These are phyloP conservation scores for Trifolium dubium DNA, from an alignment of 306 rosid species.

Conservation along the genomic window DNA sequence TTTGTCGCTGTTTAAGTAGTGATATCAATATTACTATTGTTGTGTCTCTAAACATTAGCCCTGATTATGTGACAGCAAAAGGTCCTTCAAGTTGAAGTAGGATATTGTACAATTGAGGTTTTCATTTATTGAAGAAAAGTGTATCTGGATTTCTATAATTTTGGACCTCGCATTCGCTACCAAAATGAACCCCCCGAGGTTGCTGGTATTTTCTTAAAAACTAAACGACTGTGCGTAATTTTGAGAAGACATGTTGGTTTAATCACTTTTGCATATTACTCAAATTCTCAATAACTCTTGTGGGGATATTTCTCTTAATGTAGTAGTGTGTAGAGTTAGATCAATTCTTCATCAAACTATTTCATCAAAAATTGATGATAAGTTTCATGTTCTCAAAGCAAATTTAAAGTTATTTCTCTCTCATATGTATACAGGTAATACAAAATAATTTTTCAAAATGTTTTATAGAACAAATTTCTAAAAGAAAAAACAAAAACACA, in stretches of 20 bases:
- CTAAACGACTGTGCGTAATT: not conserved
- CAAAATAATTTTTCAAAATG: not conserved
- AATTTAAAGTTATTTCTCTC: not conserved
- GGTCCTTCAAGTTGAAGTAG: conserved; percentile 25
- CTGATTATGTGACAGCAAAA: not conserved
- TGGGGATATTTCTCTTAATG: not conserved
- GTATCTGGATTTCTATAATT: conserved; percentile 24
- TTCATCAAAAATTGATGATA: not conserved
- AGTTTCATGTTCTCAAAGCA: not conserved
- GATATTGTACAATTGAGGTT: conserved; percentile 44
- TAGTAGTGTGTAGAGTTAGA: not conserved
- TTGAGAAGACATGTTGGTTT: not conserved
- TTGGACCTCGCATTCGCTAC: not conserved
- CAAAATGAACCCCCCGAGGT: not conserved
- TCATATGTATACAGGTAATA: not conserved
- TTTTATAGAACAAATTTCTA: not conserved
- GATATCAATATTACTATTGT: conserved; percentile 29
- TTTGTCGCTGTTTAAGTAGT: conserved; percentile 39
- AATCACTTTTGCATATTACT: not conserved
- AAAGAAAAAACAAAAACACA: too few species aligned
- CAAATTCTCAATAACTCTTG: not conserved
- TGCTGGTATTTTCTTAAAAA: not conserved
- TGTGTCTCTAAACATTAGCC: not conserved
- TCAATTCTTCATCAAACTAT: not conserved
- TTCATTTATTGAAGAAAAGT: conserved; percentile 29